phyloP scores from a whole-genome alignment of 306 rosid genomes.

The Sesbania bispinosa region DNA sequence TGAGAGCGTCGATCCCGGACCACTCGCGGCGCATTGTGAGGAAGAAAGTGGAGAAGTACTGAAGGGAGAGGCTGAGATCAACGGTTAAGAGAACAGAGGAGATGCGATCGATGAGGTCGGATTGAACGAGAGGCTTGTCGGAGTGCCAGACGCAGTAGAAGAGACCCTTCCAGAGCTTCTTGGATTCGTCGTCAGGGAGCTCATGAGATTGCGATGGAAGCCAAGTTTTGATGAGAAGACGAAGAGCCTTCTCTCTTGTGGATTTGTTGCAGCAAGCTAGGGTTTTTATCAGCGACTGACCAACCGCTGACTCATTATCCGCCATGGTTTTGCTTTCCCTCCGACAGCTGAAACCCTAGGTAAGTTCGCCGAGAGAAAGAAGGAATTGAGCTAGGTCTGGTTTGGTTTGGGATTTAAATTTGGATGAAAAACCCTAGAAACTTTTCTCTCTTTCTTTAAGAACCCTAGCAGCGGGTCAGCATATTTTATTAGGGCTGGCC shows the following conservation, averaged over 20 bases:
- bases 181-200: slow-evolving; percentile 67
- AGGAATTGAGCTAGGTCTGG: too few species aligned
- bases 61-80: slow-evolving; percentile 45
- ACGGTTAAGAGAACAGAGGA: slow-evolving; percentile 49
- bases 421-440: too few species aligned
- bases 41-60: slow-evolving; percentile 60
- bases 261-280: slow-evolving; percentile 57
- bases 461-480: too few species aligned
- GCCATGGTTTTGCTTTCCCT: too few species aligned
- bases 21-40: slow-evolving; percentile 95
- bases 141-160: slow-evolving; percentile 98
- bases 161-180: slow-evolving; percentile 97
- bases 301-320: not conserved
- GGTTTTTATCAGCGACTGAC: slow-evolving; percentile 66
- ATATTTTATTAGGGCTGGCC: too few species aligned
- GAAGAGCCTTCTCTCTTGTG: slow-evolving; percentile 53
- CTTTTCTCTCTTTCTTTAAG: too few species aligned
- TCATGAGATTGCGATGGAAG: slow-evolving; percentile 55
- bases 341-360: too few species aligned
- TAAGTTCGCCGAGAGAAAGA: too few species aligned
- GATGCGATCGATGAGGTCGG: slow-evolving; percentile 64
- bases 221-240: slow-evolving; percentile 58
- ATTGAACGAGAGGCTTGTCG: slow-evolving; percentile 65
- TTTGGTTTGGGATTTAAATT: too few species aligned
- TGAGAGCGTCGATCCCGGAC: slow-evolving; percentile 71